Conservation (phyloP, 352 stramenopile genomes). For the Globisporangium splendens region DNA sequence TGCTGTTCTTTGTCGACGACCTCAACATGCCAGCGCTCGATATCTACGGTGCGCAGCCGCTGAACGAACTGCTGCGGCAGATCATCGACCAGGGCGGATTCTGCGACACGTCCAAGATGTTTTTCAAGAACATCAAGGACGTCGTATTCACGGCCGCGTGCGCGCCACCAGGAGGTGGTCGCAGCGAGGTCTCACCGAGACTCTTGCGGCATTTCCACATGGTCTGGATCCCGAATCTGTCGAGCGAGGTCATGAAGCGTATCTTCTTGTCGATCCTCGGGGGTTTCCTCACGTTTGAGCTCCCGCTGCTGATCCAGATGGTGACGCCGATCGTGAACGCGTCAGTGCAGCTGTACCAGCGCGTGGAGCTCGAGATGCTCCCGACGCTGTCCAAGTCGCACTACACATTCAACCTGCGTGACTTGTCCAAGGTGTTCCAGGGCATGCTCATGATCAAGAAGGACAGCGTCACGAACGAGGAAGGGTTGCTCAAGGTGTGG, state of each 20-base stretch:
- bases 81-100: slow-evolving; percentile 88
- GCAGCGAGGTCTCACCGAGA: slow-evolving; percentile 83
- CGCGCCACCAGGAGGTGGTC: slow-evolving; percentile 81
- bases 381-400: slow-evolving; percentile 90
- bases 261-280: slow-evolving; percentile 91
- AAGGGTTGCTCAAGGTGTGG: slow-evolving; percentile 85
- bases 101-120: slow-evolving; percentile 93
- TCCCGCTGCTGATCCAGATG: slow-evolving; percentile 75
- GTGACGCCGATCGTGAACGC: slow-evolving; percentile 78
- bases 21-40: slow-evolving; percentile 93
- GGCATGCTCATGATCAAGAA: slow-evolving; percentile 91
- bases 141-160: slow-evolving; percentile 82
- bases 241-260: slow-evolving; percentile 70
- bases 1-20: slow-evolving; percentile 91
- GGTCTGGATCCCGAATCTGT: slow-evolving; percentile 89
- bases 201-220: slow-evolving; percentile 90
- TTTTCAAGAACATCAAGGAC: slow-evolving; percentile 91
- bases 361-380: slow-evolving; percentile 86
- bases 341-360: slow-evolving; percentile 87
- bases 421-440: slow-evolving; percentile 93
- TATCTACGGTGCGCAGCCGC: slow-evolving; percentile 91
- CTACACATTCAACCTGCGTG: slow-evolving; percentile 94
- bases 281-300: slow-evolving; percentile 73
- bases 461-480: slow-evolving; percentile 62
- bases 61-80: slow-evolving; percentile 90